A percentile compares a stretch with the other conserved stretches of the same genome.
These are phyloP conservation scores for Puccinia horiana DNA, from an alignment of 1,284 basidiomycete species.

Conservation along the genomic window DNA sequence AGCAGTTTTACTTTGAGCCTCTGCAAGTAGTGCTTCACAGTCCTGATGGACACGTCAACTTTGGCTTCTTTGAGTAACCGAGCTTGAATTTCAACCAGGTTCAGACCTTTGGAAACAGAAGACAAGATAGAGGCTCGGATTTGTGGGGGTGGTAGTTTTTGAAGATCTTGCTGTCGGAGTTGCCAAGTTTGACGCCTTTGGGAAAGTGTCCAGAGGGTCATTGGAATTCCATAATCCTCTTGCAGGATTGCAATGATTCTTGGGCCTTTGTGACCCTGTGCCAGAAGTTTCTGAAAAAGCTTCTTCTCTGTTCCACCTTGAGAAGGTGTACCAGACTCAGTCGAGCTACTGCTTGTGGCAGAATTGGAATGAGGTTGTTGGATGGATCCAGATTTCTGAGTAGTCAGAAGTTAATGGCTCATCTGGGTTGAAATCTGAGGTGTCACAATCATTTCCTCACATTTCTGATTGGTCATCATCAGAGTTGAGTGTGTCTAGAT, in stretches of 20 bases:
- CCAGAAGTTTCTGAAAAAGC: not conserved
- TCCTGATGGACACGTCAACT: not conserved
- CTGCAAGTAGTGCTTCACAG: not conserved
- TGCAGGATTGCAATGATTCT: not conserved
- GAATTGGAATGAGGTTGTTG: not conserved
- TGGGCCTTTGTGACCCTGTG: not conserved
- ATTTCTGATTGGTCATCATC: too few species aligned
- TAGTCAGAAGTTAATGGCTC: not conserved
- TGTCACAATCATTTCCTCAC: too few species aligned
- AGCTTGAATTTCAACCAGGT: not conserved
- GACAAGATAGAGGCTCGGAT: not conserved
- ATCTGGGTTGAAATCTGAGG: too few species aligned
- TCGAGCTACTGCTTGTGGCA: not conserved
- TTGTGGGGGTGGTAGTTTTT: not conserved
- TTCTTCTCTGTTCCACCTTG: not conserved
- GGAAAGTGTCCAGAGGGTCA: not conserved
- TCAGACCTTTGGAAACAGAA: not conserved
- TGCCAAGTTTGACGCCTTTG: not conserved
- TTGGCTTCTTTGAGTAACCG: not conserved
- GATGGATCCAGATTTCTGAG: not conserved
- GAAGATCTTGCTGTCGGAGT: not conserved
- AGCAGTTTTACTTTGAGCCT: not conserved
- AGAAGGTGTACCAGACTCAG: not conserved
- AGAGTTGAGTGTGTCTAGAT: too few species aligned
- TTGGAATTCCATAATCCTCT: not conserved